Evolutionary conservation across 1,284 basidiomycete species (phyloP).

Genomic region (Xanthoconium separans): DNA sequence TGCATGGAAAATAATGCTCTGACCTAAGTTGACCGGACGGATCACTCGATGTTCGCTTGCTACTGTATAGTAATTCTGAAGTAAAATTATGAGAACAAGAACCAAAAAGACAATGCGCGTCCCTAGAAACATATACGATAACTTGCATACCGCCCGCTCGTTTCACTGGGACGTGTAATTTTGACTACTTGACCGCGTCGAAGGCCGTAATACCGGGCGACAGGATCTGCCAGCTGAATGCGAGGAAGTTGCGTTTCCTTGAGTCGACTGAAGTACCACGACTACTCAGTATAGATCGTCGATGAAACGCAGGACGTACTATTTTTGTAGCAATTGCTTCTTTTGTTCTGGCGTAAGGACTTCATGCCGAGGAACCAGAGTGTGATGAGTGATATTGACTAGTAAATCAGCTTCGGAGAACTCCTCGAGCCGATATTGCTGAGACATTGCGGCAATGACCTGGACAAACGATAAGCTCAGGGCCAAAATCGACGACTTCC

Average conservation of each 20-base stretch:
- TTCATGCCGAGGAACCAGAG: slow-evolving; percentile 92
- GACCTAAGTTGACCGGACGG: neutral
- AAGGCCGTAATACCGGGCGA: slow-evolving; percentile 96
- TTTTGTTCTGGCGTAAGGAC: slow-evolving; percentile 89
- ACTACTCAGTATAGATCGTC: slow-evolving; percentile 9
- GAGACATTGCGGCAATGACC: slow-evolving; percentile 88
- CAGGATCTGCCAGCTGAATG: slow-evolving; percentile 94
- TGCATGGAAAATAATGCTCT: neutral
- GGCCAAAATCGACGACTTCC: neutral
- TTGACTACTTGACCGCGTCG: slow-evolving; percentile 96
- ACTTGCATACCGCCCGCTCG: slow-evolving; percentile 91
- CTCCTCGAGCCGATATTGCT: slow-evolving; percentile 89
- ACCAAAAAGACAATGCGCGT: slow-evolving; percentile 7
- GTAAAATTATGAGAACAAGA: neutral
- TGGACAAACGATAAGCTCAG: slow-evolving; percentile 31
- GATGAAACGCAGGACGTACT: slow-evolving; percentile 55
- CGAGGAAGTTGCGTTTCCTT: slow-evolving; percentile 98
- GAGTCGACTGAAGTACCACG: slow-evolving; percentile 65
- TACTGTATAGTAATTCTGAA: slow-evolving; percentile 18
- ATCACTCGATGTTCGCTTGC: slow-evolving; percentile 5
- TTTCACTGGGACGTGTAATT: slow-evolving; percentile 96
- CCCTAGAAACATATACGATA: slow-evolving; percentile 83
- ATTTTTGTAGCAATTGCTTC: slow-evolving; percentile 83
- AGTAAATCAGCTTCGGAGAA: slow-evolving; percentile 96
- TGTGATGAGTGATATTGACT: slow-evolving; percentile 97